Base-by-base conservation (phyloP, 2,329 filamentous ascomycete genomes). In the Trichoderma semiorbis region DNA sequence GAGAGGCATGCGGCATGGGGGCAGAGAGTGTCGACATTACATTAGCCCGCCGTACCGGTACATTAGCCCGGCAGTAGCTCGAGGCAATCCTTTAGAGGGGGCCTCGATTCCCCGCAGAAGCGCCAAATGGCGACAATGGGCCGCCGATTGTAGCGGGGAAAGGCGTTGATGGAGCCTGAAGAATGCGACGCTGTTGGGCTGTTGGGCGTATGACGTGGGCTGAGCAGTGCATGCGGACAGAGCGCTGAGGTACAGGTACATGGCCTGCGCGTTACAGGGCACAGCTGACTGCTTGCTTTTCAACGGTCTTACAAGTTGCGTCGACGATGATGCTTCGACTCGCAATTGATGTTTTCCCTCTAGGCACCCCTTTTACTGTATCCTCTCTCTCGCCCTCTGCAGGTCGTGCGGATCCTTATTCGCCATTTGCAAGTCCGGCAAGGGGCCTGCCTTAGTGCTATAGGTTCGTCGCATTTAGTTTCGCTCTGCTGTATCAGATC, bases 131-230 rank as follows among this genome's bases (percentile, higher is more conserved):
- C 47, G 47, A 21, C 32, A 55, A 67, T 34, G n/a, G 30, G 21
- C 47, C 47, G 32, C 21, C 24, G 53, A 58, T 58, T 43, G 24
- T 47, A 43, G 65, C 65, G 65, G 34, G 34, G 32, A 36, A 26
- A 32, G 2, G 32, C n/a, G 14, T 14, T 57, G 50, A 53, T 28
- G 65, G 34, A 68, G 55, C 34, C 34, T 28, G 53, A 36, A 60
- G 32, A 30, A 65, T 65, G 47, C 63, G 26, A 60, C 53, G 65
- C 53, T 60, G 65, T 30, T 43, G 53, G 47, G 63, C 28, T 16
- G 30, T n/a, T 26, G 43, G n/a, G 65, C 32, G 65, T 58, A 68
- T 68, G 65, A 68, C 65, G 65, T 68, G 65, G 65, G 53, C 53
- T 68, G 65, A 68, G 65, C n/a, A 10, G 53, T 68, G 53, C 36